phyloP scores from a whole-genome alignment of 441 rosid species.

The Pelargonium cotyledonis region DNA sequence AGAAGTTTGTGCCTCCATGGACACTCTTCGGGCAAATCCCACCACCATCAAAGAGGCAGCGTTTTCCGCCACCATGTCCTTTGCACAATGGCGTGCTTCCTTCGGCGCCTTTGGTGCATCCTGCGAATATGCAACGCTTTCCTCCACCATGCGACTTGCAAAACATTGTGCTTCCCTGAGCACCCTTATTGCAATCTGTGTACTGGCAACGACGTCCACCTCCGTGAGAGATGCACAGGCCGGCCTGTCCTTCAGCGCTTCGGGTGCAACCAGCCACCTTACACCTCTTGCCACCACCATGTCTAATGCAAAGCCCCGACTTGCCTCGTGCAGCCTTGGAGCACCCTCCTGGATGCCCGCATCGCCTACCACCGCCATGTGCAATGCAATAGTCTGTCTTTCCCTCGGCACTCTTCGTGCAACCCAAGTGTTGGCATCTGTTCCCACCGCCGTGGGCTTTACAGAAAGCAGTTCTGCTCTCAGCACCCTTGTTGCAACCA shows the following conservation, averaged over 20 bases:
- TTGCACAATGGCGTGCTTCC: constrained; percentile 92
- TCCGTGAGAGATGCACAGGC: constrained; percentile 93
- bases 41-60: constrained; percentile 84
- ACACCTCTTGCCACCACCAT: constrained; percentile 94
- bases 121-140: constrained; percentile 82
- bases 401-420: constrained; percentile 95
- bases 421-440: constrained; percentile 86
- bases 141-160: constrained; percentile 99
- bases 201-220: constrained; percentile 84
- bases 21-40: constrained; percentile 94
- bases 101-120: constrained; percentile 89
- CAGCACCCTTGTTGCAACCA: constrained; percentile 87
- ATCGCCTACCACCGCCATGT: constrained; percentile 87
- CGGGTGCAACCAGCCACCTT: constrained; percentile 67
- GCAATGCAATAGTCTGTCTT: constrained; percentile 86
- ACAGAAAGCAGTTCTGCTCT: constrained; percentile 83
- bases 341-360: constrained; percentile 63
- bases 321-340: constrained; percentile 83
- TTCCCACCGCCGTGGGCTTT: constrained; percentile 92
- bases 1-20: constrained; percentile 86
- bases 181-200: constrained; percentile 59
- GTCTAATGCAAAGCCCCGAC: constrained; percentile 87
- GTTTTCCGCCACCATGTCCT: constrained; percentile 96
- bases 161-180: constrained; percentile 83
- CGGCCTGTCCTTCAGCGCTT: constrained; percentile 93